phyloP scores from a whole-genome alignment of 2,329 filamentous ascomycete genomes.

The Colletotrichum falcatum region DNA sequence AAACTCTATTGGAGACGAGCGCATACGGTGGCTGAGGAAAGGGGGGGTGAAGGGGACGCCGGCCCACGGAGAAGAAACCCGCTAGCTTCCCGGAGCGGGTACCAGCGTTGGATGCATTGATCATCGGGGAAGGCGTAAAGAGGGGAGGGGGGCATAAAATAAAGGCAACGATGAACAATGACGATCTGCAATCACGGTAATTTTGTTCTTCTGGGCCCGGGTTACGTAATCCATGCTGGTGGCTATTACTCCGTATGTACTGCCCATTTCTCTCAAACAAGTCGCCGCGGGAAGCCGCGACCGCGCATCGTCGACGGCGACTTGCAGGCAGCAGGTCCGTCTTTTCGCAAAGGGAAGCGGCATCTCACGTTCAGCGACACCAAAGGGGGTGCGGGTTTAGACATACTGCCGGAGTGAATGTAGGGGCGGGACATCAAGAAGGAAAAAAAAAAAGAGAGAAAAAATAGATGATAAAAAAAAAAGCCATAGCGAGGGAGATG shows the following conservation, averaged over 20 bases:
- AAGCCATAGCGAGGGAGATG: not conserved
- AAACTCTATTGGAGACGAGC: not conserved
- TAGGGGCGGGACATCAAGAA: not conserved
- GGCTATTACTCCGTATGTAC: too few relatives aligned
- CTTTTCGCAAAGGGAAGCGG: not conserved
- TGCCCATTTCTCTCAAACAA: not conserved
- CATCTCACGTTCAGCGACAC: not conserved
- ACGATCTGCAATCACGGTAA: not conserved
- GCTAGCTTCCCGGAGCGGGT: not conserved
- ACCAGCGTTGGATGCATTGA: not conserved
- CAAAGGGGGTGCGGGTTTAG: not conserved
- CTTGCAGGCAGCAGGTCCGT: not conserved
- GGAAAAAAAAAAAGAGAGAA: not conserved
- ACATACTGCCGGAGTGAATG: not conserved
- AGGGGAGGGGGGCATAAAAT: not conserved
- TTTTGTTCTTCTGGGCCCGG: not conserved
- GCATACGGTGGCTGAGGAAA: not conserved
- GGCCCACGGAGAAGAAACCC: not conserved
- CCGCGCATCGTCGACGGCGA: not conserved
- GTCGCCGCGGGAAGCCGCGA: not conserved
- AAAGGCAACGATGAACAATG: not conserved
- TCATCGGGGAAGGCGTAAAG: not conserved
- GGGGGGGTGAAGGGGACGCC: too few relatives aligned
- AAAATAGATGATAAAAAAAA: not conserved
- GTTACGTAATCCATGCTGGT: not conserved